Evolutionary conservation across 805 yeast genomes (phyloP).

Genomic region (Wickerhamiella sergipiensis): DNA sequence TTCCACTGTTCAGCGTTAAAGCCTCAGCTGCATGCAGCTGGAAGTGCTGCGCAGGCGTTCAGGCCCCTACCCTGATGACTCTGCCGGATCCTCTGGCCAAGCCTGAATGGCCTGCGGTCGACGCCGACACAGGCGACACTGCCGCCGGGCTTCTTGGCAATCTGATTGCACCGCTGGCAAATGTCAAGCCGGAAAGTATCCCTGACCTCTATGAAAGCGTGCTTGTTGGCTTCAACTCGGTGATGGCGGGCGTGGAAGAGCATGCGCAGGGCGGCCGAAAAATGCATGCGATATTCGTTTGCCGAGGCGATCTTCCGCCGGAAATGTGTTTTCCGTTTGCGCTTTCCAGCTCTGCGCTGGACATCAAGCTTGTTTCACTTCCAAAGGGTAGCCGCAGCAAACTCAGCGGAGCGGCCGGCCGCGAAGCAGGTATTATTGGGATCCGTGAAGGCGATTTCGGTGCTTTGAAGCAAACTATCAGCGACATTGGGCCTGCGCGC

Average conservation of each 20-base stretch:
- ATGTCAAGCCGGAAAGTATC: conserved; percentile 2
- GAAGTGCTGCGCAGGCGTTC: no score
- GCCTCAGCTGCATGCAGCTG: no score
- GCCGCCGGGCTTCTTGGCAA: conserved; percentile 4
- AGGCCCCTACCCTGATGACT: no score
- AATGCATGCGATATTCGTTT: conserved; percentile 11
- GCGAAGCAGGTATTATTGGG: conserved; percentile 8
- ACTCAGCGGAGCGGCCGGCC: conserved; percentile 4
- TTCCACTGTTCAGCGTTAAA: no score
- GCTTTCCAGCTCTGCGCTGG: conserved; percentile 13
- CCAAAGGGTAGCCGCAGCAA: conserved; percentile 8
- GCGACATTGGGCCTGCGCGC: conserved; percentile 6
- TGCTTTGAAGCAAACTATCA: conserved; percentile 2
- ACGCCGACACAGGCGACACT: conserved; percentile 4
- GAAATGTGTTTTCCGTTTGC: conserved; percentile 12
- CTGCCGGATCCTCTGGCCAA: conserved; percentile 14
- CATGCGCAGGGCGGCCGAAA: background rate
- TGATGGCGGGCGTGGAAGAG: conserved; percentile 15
- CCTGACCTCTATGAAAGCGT: conserved; percentile 9
- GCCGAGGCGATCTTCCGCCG: conserved; percentile 12
- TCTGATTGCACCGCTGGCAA: conserved; percentile 3
- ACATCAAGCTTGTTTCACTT: conserved; percentile 11
- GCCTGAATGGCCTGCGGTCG: conserved; percentile 16
- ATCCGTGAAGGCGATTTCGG: conserved; percentile 3
- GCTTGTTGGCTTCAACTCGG: conserved; percentile 16